phyloP scores from a whole-genome alignment of 1,139 yeast genomes.

The Debaryomyces psychrophilus region DNA sequence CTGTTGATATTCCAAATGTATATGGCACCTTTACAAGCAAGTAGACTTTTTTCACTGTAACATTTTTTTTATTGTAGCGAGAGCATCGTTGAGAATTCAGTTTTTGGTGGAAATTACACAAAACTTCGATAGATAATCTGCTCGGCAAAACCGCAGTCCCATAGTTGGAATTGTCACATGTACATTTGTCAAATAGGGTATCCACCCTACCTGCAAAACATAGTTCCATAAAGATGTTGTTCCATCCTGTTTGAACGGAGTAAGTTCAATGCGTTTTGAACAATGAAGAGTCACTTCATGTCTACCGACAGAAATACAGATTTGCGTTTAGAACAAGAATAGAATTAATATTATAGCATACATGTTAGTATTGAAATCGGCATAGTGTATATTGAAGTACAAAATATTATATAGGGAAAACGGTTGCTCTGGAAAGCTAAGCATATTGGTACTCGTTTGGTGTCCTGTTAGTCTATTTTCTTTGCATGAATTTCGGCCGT shows the following conservation, averaged over 20 bases:
- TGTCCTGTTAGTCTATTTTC: not conserved
- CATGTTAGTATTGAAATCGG: not conserved
- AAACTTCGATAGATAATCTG: not conserved
- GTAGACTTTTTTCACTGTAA: conserved; percentile 13
- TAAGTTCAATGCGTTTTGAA: too few species aligned
- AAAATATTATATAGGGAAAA: not conserved
- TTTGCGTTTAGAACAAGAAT: too few species aligned
- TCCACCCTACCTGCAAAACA: conserved; percentile 9
- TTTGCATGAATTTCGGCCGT: conserved; percentile 42
- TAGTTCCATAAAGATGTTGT: not conserved
- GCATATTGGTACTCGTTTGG: not conserved
- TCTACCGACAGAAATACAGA: too few species aligned
- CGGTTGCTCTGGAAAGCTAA: not conserved
- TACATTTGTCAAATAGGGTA: conserved; percentile 1
- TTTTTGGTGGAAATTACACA: conserved; percentile 10
- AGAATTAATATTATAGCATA: too few species aligned
- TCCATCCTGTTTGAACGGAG: not conserved
- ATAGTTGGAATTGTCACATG: not conserved
- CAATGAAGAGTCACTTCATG: too few species aligned
- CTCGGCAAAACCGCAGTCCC: conserved; percentile 3
- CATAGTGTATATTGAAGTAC: not conserved
- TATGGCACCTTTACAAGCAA: conserved; percentile 14
- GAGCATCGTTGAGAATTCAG: conserved; percentile 8
- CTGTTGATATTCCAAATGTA: conserved; percentile 20
- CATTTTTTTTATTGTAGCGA: conserved; percentile 12